phyloP scores from a whole-genome alignment of 1,139 yeast species.

The Sugiyamaella sp. region DNA sequence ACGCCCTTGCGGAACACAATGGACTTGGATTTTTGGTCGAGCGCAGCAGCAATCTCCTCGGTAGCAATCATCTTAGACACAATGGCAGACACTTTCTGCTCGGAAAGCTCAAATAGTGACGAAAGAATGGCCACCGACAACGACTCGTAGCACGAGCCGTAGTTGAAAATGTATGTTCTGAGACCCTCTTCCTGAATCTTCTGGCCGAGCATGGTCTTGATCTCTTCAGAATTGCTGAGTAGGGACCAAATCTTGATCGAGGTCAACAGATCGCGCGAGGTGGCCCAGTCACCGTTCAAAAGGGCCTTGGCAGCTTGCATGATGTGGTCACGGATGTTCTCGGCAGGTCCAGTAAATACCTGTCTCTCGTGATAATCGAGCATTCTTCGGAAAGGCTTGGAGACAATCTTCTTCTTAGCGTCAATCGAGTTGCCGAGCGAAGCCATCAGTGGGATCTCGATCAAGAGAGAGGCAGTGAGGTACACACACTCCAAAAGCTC shows the following conservation, averaged over 20 bases:
- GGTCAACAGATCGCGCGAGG: slow-evolving; percentile 69
- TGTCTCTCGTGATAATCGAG: slow-evolving; percentile 94
- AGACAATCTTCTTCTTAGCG: slow-evolving; percentile 65
- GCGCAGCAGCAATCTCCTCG: slow-evolving; percentile 72
- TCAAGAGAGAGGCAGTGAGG: slow-evolving; percentile 84
- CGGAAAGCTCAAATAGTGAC: slow-evolving; percentile 64
- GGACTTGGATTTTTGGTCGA: slow-evolving; percentile 60
- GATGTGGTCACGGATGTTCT: slow-evolving; percentile 90
- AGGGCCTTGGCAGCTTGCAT: slow-evolving; percentile 91
- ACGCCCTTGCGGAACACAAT: slow-evolving; percentile 70
- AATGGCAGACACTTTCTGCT: slow-evolving; percentile 59
- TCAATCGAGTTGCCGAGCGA: slow-evolving; percentile 52
- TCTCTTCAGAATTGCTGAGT: slow-evolving; percentile 63
- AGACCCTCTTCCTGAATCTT: slow-evolving; percentile 89
- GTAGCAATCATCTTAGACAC: slow-evolving; percentile 74
- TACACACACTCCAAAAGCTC: slow-evolving; percentile 94
- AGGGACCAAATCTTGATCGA: slow-evolving; percentile 89
- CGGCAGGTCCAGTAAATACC: slow-evolving; percentile 97
- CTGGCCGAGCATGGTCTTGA: slow-evolving; percentile 69
- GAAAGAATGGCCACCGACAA: slow-evolving; percentile 72
- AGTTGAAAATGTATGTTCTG: slow-evolving; percentile 85
- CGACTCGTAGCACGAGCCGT: slow-evolving; percentile 73
- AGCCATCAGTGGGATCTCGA: slow-evolving; percentile 90
- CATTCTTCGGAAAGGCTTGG: slow-evolving; percentile 88
- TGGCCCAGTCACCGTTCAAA: slow-evolving; percentile 88